Evolutionary conservation across 2,329 filamentous ascomycete genomes (phyloP), one percentile per base, ranked within the genome.

Genomic region (Colletotrichum plurivorum): DNA sequence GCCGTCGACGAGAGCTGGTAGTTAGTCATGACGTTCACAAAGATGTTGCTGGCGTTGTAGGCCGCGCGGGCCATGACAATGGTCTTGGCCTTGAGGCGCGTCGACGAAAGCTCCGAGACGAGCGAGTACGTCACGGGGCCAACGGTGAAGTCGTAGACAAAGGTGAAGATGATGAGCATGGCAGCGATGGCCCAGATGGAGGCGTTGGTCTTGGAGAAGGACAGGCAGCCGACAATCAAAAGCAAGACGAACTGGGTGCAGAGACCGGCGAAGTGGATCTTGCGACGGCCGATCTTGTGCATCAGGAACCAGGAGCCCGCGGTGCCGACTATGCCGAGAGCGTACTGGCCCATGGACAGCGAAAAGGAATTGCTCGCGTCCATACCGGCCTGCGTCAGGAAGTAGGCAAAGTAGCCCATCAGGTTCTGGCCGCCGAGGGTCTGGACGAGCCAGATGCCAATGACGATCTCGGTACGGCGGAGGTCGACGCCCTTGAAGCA

Each of bases 121-220:
- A 89, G 77, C 1, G 82, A 82, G 75, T 88, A 89, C 5, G 84
- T 84, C 8, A 88, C 82, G 0, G 87, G 87, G 0, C 87, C 88
- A 13, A 89, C 82, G 1, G 85, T 85, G 63, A 85, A 81, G 77
- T 86, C 85, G 75, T 89, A 89, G 2, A 84, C 78, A 61, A 88
- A 85, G 0, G 84, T 86, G 72, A 85, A 88, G 46, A 86, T 75
- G 49, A 89, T 80, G 4, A 88, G 78, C 73, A 89, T 75, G 70
- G 80, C 73, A 36, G 83, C 82, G 51, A 86, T 75, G 70, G 84
- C 79, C 78, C 83, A 84, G 15, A 83, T 74, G 0, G 79, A 78
- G 2, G 71, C 71, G 52, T 79, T 80, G 10, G 73, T 60, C 1
- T 71, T 70, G 15, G 79, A 75, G 64, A 83, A 83, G 2, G 80